Percentiles rank a stretch among this genome's conserved stretches.
Evolutionary conservation across 495 filamentous ascomycete species (phyloP).

Genomic region (Penicillium longicatenatum): DNA sequence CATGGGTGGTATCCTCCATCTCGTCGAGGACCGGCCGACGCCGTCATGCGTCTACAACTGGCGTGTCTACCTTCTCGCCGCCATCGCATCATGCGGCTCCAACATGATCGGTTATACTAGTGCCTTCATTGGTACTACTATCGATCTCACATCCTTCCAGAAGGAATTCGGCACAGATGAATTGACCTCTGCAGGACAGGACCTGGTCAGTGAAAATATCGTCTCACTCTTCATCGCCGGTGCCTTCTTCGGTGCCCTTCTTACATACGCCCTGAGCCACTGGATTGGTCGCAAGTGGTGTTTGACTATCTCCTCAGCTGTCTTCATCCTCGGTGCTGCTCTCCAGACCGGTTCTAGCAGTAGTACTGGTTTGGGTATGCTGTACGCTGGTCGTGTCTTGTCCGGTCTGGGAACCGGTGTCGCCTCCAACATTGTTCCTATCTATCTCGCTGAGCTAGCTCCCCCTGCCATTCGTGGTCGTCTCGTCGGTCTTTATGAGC

Average conservation of each 20-base stretch:
- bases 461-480: conserved; percentile 80
- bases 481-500: conserved; percentile 74
- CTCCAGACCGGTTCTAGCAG: conserved; percentile 63
- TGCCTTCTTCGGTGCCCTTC: conserved; percentile 66
- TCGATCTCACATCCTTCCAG: conserved; percentile 62
- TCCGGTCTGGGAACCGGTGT: conserved; percentile 77
- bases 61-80: conserved; percentile 64
- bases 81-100: conserved; percentile 66
- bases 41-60: conserved; percentile 73
- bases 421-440: conserved; percentile 72
- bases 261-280: conserved; percentile 58
- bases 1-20: conserved; percentile 57
- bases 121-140: conserved; percentile 70
- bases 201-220: conserved; percentile 63
- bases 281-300: conserved; percentile 59
- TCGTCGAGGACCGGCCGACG: conserved; percentile 67
- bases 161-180: conserved; percentile 56
- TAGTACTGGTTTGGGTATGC: conserved; percentile 59
- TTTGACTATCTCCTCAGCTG: conserved; percentile 51
- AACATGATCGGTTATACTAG: conserved; percentile 74
- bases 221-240: conserved; percentile 70
- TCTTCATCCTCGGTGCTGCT: conserved; percentile 67
- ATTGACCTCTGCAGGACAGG: conserved; percentile 37
- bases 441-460: conserved; percentile 80
- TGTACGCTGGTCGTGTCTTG: conserved; percentile 71